Evolutionary conservation across 805 yeast genomes (phyloP), one percentile per base, ranked within the genome.

Genomic region (Blastobotrys mokoenaii): DNA sequence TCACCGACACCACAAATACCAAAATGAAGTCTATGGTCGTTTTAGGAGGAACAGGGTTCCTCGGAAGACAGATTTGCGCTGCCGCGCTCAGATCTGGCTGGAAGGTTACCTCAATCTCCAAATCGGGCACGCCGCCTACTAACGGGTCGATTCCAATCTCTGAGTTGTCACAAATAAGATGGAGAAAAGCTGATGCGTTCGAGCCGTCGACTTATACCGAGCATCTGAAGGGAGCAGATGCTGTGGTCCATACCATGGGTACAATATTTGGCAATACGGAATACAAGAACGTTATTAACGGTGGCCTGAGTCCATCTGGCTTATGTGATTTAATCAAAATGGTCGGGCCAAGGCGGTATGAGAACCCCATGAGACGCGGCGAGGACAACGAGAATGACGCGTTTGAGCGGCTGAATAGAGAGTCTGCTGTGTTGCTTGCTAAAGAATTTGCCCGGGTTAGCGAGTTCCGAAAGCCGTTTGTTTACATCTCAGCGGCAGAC

Each of bases 11-110:
- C 38, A 15, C 38, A 7, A 14, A 34, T n/a, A 34, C 12, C 38
- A 25, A 33, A 17, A 32, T 41, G 44, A 69, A 65, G 55, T 52
- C 49, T 39, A 51, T 76, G 2, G 77, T 85, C 2, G 85, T 88
- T 0, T 77, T 88, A 56, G 97, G 97, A 14, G 96, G 97, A 0
- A 79, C 77, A 52, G 97, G 97, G 7, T 85, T 85, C 58, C 62
- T 89, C 14, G 82, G 95, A 10, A 71, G 68, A 46, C 67, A 80
- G 30, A 79, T 89, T 7, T 84, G 94, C 58, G 81, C 80, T 58
- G 71, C 72, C 2, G 94, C 83, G 0, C 62, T 84, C 1, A 64
- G 62, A 17, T 61, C 74, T 15, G 94, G 94, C 0, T 77, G 71
- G 60, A 61, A 72, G 9, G 95, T 88, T 3, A 70, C 80, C 0